A percentile compares a stretch with the other conserved stretches of the same genome.
These are phyloP conservation scores for Daucus carota DNA, from an alignment of 129 eudicot genomes.

Conservation along the genomic window DNA sequence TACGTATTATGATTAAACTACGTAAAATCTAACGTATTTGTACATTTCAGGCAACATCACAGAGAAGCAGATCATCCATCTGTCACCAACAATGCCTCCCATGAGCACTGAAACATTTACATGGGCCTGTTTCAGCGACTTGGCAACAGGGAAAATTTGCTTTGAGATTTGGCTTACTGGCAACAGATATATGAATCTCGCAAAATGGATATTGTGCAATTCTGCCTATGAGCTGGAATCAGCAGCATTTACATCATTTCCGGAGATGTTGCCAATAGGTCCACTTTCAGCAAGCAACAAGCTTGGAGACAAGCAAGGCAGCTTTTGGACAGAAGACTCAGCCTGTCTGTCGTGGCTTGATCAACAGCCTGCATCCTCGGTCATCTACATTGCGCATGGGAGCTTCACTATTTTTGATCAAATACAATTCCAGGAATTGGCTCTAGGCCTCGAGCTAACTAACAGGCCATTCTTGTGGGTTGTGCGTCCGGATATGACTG, in stretches of 20 bases:
- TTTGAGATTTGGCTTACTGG: slow-evolving; percentile 4
- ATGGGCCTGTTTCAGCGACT: slow-evolving; percentile 29
- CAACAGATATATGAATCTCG: slow-evolving; percentile 11
- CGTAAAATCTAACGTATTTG: no score
- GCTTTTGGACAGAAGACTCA: slow-evolving; percentile 19
- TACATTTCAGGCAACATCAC: slow-evolving; percentile 31
- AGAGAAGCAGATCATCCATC: slow-evolving; percentile 24
- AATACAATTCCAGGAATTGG: slow-evolving; percentile 22
- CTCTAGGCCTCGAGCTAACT: slow-evolving; percentile 30
- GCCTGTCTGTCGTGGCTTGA: slow-evolving; percentile 22
- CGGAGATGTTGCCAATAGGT: slow-evolving; percentile 19
- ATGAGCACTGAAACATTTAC: slow-evolving; percentile 23
- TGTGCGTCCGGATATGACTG: slow-evolving; percentile 18
- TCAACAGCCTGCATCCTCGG: slow-evolving; percentile 14
- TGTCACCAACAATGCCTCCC: slow-evolving; percentile 41
- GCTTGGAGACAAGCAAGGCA: background rate
- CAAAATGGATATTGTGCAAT: slow-evolving; percentile 33
- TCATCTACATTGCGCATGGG: slow-evolving; percentile 29
- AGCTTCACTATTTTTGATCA: slow-evolving; percentile 20
- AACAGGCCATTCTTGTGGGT: slow-evolving; percentile 36
- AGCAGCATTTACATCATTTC: slow-evolving; percentile 17
- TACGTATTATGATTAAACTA: no score
- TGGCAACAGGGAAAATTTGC: background rate
- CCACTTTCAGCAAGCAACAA: slow-evolving; percentile 17
- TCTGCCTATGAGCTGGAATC: slow-evolving; percentile 35